These are phyloP conservation scores for Coemansia sp. DNA, from an alignment of 192 early-diverging fungal genomes.

Conservation along the genomic window DNA sequence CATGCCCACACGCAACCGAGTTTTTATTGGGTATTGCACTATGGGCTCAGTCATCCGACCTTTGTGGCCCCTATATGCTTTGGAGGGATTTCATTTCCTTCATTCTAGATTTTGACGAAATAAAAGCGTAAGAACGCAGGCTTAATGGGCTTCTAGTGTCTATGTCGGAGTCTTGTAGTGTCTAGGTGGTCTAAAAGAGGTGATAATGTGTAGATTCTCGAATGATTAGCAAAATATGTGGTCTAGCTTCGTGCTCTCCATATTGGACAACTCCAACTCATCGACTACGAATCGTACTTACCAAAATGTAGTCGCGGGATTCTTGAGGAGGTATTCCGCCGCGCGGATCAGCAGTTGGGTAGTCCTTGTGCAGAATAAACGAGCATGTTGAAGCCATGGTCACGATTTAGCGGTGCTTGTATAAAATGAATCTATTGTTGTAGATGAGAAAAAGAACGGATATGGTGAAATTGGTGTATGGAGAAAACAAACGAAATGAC, in stretches of 20 bases:
- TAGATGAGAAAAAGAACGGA: background rate
- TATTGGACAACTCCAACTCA: no score
- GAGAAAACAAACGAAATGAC: background rate
- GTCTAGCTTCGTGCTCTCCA: no score
- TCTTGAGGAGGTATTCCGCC: conserved; percentile 21
- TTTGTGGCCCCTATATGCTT: background rate
- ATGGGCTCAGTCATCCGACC: background rate
- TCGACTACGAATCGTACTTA: conserved; percentile 5
- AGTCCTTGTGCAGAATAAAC: conserved; percentile 24
- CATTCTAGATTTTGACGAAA: background rate
- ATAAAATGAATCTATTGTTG: background rate
- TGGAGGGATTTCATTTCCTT: no score
- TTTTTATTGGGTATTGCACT: background rate
- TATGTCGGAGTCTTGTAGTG: background rate
- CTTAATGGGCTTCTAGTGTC: background rate
- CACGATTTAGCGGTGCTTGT: background rate
- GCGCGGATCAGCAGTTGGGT: conserved; percentile 32
- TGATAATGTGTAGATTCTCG: no score
- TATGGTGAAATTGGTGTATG: background rate
- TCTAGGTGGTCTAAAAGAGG: background rate
- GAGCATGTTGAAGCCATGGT: background rate
- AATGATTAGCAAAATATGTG: no score
- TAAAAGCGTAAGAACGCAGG: background rate
- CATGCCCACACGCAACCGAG: background rate
- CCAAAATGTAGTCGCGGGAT: conserved; percentile 24